Evolutionary conservation across 192 early-diverging fungal species (phyloP).

Genomic region (Backusella luteola): DNA sequence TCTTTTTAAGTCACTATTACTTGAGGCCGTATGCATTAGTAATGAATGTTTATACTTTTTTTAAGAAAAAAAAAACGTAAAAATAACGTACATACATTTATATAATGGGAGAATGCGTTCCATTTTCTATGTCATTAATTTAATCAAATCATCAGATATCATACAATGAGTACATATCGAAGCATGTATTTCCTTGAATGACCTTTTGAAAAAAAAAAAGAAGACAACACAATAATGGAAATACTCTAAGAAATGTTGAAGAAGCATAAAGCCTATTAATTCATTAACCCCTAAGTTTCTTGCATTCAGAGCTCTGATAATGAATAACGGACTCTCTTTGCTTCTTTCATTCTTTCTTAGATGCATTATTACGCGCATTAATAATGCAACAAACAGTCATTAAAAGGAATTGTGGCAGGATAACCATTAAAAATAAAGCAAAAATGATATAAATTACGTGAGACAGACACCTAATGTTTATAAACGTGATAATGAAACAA

Average conservation of each 20-base stretch:
- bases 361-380: background rate
- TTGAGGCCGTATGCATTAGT: background rate
- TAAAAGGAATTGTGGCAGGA: background rate
- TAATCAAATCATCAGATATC: no score
- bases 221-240: background rate
- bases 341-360: background rate
- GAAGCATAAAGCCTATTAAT: background rate
- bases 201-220: background rate
- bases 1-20: background rate
- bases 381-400: background rate
- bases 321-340: background rate
- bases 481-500: background rate
- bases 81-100: no score
- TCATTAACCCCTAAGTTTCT: background rate
- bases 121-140: no score
- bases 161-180: no score
- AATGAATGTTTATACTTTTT: no score
- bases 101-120: no score
- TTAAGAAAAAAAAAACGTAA: no score
- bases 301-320: background rate
- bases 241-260: background rate
- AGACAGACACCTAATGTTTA: background rate
- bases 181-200: no score
- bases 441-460: background rate
- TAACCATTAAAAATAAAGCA: background rate